phyloP scores from a whole-genome alignment of 352 stramenopile species.

The Hyaloperonospora brassicae region DNA sequence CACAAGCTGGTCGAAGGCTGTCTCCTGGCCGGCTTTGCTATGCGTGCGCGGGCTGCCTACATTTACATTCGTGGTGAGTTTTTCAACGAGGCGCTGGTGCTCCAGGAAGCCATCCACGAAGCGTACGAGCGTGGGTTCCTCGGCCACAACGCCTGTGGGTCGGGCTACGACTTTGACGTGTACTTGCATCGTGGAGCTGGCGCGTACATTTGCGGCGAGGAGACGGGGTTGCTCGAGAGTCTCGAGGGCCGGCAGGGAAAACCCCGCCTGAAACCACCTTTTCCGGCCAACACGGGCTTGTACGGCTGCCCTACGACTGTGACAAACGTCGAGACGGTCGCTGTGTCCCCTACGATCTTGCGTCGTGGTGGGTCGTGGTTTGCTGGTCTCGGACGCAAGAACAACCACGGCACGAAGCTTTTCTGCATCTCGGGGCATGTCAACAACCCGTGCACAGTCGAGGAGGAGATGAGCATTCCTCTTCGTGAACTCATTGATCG shows the following conservation, averaged over 20 bases:
- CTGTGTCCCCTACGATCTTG: constrained; percentile 97
- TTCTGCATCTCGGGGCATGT: constrained; percentile 99
- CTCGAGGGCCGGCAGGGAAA: constrained; percentile 97
- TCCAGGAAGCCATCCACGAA: constrained; percentile 99
- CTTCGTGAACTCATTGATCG: constrained; percentile 98
- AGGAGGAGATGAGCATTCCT: constrained; percentile 98
- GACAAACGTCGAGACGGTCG: constrained; percentile 99
- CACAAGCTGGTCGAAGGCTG: constrained; percentile 99
- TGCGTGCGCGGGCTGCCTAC: constrained; percentile 97
- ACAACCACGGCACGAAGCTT: constrained; percentile 98
- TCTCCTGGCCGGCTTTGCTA: constrained; percentile 96
- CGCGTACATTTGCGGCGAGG: constrained; percentile 99
- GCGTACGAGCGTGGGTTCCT: constrained; percentile 95
- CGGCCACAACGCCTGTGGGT: constrained; percentile 95
- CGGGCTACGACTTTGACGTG: constrained; percentile 99
- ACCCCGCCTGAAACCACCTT: constrained; percentile 97
- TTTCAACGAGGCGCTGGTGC: constrained; percentile 98
- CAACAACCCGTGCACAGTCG: constrained; percentile 98
- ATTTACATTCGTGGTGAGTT: constrained; percentile 99
- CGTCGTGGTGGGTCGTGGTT: constrained; percentile 96
- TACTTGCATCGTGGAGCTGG: constrained; percentile 98
- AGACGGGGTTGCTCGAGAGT: constrained; percentile 97
- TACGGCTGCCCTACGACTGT: constrained; percentile 99
- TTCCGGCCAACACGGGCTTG: constrained; percentile 97
- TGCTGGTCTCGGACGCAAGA: constrained; percentile 92